Evolutionary conservation across 108 stramenopile species (phyloP).

Genomic region (Nannochloropsis gaditana): DNA sequence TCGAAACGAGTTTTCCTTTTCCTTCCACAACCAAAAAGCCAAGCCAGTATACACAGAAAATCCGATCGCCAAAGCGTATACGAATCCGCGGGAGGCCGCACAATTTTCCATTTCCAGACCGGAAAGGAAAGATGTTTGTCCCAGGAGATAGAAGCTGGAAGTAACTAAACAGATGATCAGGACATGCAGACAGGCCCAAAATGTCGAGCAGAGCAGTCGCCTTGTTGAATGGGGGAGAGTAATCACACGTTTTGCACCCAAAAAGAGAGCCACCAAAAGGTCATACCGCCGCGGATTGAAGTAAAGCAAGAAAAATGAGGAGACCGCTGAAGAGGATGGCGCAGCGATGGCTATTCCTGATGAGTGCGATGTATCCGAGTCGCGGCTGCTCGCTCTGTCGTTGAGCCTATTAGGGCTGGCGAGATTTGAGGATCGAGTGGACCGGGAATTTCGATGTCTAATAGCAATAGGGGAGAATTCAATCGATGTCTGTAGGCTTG

Average conservation of each 20-base stretch:
- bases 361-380: no score
- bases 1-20: neutral
- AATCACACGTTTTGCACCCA: no score
- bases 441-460: neutral
- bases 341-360: no score
- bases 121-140: neutral
- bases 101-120: neutral
- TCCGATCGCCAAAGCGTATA: neutral
- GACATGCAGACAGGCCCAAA: neutral
- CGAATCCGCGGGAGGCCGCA: neutral
- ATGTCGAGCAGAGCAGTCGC: neutral
- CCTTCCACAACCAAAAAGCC: neutral
- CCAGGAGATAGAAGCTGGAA: neutral
- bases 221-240: no score
- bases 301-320: no score
- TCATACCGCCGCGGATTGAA: no score
- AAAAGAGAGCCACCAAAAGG: no score
- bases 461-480: neutral
- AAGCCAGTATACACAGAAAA: neutral
- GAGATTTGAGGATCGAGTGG: neutral
- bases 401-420: neutral
- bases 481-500: neutral
- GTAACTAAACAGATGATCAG: neutral
- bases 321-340: no score
- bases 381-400: neutral